These are phyloP conservation scores for Calonectria pseudoreteaudii DNA, from an alignment of 2,329 filamentous ascomycete genomes.

Conservation along the genomic window DNA sequence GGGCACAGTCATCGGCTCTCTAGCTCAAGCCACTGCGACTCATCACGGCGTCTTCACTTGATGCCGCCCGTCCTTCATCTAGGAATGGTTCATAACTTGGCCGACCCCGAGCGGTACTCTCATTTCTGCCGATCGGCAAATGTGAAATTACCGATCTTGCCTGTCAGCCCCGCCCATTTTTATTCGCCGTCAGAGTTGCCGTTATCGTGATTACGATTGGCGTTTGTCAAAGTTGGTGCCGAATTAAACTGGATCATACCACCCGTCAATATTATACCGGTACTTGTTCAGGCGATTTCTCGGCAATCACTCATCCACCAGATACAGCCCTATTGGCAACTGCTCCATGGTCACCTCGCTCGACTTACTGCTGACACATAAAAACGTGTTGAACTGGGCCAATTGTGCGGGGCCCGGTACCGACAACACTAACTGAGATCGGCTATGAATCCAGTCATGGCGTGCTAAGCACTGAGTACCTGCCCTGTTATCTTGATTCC, in stretches of 20 bases:
- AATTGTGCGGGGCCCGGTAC: neutral
- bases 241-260: neutral
- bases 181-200: neutral
- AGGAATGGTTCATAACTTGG: neutral
- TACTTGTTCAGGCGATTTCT: neutral
- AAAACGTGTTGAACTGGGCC: neutral
- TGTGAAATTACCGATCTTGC: neutral
- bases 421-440: neutral
- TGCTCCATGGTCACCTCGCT: neutral
- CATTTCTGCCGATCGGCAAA: neutral
- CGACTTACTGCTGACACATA: neutral
- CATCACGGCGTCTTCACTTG: no score
- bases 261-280: no score
- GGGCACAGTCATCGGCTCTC: conserved; percentile 81
- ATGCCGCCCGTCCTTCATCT: no score
- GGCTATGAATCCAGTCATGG: neutral
- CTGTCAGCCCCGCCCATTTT: neutral
- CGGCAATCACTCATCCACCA: neutral
- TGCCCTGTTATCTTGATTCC: neutral
- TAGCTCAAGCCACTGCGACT: no score
- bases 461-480: neutral
- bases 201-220: neutral
- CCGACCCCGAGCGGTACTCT: neutral
- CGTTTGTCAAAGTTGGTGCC: neutral
- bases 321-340: no score